Conservation (phyloP, 805 yeast species). For the Saccharomyces jurei region DNA sequence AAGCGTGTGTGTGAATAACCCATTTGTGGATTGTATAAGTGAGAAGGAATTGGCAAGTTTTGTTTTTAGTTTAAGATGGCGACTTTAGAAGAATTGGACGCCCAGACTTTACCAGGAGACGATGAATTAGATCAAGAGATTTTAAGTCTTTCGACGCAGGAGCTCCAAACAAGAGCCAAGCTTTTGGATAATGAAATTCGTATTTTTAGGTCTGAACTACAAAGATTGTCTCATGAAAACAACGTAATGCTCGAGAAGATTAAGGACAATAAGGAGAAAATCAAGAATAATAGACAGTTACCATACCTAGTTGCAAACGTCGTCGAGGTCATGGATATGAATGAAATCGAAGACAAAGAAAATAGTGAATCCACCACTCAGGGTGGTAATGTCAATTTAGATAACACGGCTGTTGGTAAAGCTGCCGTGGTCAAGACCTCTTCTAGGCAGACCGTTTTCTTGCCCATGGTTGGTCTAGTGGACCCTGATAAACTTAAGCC, state of each 20-base stretch:
- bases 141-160: constrained; percentile 66
- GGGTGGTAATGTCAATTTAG: constrained; percentile 92
- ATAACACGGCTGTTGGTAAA: constrained; percentile 84
- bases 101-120: constrained; percentile 36
- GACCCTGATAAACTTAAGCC: constrained; percentile 89
- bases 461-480: constrained; percentile 92
- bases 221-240: constrained; percentile 85
- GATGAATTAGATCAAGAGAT: constrained; percentile 77
- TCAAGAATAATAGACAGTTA: constrained; percentile 87
- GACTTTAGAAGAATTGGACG: constrained; percentile 75
- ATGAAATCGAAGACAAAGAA: constrained; percentile 72
- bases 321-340: constrained; percentile 85
- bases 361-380: constrained; percentile 49
- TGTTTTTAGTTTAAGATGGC: constrained; percentile 42
- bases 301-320: constrained; percentile 96
- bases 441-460: constrained; percentile 92
- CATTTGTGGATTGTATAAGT: background rate
- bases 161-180: constrained; percentile 76
- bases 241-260: constrained; percentile 87
- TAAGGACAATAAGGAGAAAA: constrained; percentile 92
- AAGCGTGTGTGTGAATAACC: background rate
- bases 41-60: background rate
- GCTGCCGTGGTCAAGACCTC: constrained; percentile 98
- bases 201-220: constrained; percentile 86
- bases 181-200: constrained; percentile 90